phyloP scores from a whole-genome alignment of 768 basidiomycete species.

The Hygrophoropsis aurantiaca region DNA sequence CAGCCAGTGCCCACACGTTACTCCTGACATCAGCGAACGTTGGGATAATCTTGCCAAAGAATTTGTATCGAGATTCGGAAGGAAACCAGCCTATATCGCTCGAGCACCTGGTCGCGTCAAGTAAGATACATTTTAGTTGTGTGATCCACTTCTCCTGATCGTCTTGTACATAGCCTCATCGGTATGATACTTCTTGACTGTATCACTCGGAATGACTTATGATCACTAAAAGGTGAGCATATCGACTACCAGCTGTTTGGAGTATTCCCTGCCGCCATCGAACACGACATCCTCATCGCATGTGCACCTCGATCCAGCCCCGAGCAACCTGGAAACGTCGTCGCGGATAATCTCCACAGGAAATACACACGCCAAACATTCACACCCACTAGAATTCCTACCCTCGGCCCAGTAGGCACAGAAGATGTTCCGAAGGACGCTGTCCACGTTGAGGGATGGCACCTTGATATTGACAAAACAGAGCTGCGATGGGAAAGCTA shows the following conservation, averaged over 20 bases:
- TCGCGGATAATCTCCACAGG: slow-evolving; percentile 59
- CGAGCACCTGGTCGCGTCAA: slow-evolving; percentile 83
- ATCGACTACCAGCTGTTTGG: slow-evolving; percentile 86
- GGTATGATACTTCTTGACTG: slow-evolving; percentile 24
- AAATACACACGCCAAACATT: slow-evolving; percentile 64
- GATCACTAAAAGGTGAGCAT: slow-evolving; percentile 62
- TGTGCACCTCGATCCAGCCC: slow-evolving; percentile 46
- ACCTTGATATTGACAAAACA: slow-evolving; percentile 64
- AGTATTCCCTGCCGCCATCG: slow-evolving; percentile 82
- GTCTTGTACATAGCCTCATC: slow-evolving; percentile 32
- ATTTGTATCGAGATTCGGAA: slow-evolving; percentile 64
- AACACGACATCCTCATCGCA: slow-evolving; percentile 81
- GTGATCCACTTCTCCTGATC: neutral
- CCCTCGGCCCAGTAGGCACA: slow-evolving; percentile 20
- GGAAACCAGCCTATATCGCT: slow-evolving; percentile 66
- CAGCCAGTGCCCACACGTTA: neutral
- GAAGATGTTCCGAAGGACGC: slow-evolving; percentile 32
- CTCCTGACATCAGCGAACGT: slow-evolving; percentile 34
- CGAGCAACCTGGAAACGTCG: slow-evolving; percentile 48
- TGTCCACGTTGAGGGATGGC: slow-evolving; percentile 56
- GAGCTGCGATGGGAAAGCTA: slow-evolving; percentile 84
- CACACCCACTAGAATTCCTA: slow-evolving; percentile 43
- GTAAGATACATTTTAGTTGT: slow-evolving; percentile 33
- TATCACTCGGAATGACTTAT: neutral
- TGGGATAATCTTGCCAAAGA: slow-evolving; percentile 64